These are phyloP conservation scores for Thalassiosira exigua DNA, from an alignment of 352 stramenopile genomes.

Conservation along the genomic window DNA sequence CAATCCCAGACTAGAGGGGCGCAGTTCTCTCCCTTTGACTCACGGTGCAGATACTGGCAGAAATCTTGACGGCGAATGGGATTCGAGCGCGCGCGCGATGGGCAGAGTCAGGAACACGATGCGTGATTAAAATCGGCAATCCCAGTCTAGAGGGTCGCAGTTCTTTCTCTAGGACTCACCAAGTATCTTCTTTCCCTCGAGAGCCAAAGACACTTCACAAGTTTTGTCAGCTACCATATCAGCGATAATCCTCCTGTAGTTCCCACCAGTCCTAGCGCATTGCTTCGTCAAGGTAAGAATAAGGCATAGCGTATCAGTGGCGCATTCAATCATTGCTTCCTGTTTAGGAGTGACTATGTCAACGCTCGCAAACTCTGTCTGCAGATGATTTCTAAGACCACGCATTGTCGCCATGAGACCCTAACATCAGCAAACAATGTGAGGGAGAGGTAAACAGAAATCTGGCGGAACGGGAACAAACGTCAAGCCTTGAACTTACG, in stretches of 20 bases:
- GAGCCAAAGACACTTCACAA: slow-evolving; percentile 44
- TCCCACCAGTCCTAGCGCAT: slow-evolving; percentile 35
- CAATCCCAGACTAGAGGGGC: too few relatives aligned
- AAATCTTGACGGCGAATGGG: too few relatives aligned
- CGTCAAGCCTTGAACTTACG: too few relatives aligned
- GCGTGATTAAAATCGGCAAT: too few relatives aligned
- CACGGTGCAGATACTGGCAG: too few relatives aligned
- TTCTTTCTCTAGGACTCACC: slow-evolving; percentile 38
- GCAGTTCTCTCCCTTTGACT: too few relatives aligned
- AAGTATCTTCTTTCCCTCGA: slow-evolving; percentile 55
- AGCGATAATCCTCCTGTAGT: slow-evolving; percentile 49
- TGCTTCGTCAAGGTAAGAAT: slow-evolving; percentile 41
- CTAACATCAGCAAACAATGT: too few relatives aligned
- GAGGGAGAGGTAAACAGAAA: too few relatives aligned
- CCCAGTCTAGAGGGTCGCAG: too few relatives aligned
- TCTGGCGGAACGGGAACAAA: too few relatives aligned
- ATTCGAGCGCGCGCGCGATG: too few relatives aligned
- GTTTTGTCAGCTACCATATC: slow-evolving; percentile 42
- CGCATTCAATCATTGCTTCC: slow-evolving; percentile 34
- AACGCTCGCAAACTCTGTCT: slow-evolving; percentile 27
- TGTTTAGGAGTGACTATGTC: slow-evolving; percentile 43
- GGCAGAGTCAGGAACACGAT: too few relatives aligned
- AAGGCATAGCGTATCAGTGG: slow-evolving; percentile 41
- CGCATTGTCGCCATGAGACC: slow-evolving; percentile 55
- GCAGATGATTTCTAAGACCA: slow-evolving; percentile 46